These are phyloP conservation scores for Annulohypoxylon nitens DNA, from an alignment of 495 filamentous ascomycete species.

Conservation along the genomic window DNA sequence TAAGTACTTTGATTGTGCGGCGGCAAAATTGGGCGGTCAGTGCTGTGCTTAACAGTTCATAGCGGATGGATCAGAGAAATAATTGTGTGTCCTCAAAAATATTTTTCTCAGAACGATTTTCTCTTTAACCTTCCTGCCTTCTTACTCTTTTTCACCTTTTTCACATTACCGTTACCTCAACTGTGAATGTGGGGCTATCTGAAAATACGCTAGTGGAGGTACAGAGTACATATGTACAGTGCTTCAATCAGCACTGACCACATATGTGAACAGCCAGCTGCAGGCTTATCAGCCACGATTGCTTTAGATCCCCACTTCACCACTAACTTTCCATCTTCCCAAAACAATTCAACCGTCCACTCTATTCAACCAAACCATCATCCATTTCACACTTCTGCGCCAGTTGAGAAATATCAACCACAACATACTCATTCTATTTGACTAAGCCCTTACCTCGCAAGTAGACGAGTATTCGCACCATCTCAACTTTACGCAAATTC, in stretches of 20 bases:
- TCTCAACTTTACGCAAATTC: neutral
- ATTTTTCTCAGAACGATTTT: neutral
- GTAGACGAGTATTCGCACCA: neutral
- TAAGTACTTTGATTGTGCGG: neutral
- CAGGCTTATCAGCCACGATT: constrained; percentile 42
- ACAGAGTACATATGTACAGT: neutral
- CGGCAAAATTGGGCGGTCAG: neutral
- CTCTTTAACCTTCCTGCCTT: neutral
- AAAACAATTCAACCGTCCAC: constrained; percentile 5
- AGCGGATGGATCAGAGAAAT: neutral
- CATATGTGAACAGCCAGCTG: constrained; percentile 11
- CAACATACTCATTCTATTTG: neutral
- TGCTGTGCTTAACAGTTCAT: neutral
- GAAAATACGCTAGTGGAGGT: neutral
- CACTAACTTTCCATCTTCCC: constrained; percentile 27
- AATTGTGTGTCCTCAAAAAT: neutral
- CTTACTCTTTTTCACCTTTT: neutral
- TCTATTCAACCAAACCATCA: neutral
- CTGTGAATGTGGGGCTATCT: neutral
- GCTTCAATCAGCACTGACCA: constrained; percentile 38
- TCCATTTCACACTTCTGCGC: neutral
- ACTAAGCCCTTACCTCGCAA: neutral
- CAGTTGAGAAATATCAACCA: neutral
- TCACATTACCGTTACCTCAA: neutral
- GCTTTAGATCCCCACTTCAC: constrained; percentile 39